Percentiles rank a stretch among this genome's conserved stretches.
Evolutionary conservation across 768 basidiomycete genomes (phyloP).

Genomic region (Lactarius deliciosus): DNA sequence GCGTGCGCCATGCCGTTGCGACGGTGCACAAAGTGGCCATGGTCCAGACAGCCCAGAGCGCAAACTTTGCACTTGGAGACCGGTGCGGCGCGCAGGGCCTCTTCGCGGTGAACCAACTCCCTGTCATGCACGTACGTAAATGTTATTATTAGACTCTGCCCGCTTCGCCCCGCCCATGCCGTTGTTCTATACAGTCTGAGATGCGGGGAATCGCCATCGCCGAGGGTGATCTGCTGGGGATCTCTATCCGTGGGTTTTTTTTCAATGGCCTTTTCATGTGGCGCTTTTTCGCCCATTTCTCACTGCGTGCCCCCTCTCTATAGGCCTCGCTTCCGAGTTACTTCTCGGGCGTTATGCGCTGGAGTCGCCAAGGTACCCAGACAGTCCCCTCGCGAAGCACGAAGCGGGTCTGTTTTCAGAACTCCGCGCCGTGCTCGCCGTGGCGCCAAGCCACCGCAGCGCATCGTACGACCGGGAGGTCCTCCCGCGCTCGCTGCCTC

Average conservation of each 20-base stretch:
- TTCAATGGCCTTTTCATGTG: background rate
- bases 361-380: conserved; percentile 44
- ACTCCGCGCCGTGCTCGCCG: conserved; percentile 24
- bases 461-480: conserved; percentile 51
- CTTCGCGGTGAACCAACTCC: conserved; percentile 63
- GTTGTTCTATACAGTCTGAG: conserved; percentile 22
- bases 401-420: conserved; percentile 38
- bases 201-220: conserved; percentile 40
- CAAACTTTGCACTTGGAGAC: conserved; percentile 54
- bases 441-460: conserved; percentile 43
- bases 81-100: conserved; percentile 67
- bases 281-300: conserved; percentile 32
- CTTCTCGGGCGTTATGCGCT: conserved; percentile 53
- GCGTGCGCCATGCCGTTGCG: conserved; percentile 54
- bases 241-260: conserved; percentile 48
- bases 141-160: conserved; percentile 26
- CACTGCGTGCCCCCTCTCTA: background rate
- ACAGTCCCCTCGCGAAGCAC: conserved; percentile 56
- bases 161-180: conserved; percentile 34
- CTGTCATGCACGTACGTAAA: conserved; percentile 48
- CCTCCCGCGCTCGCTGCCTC: conserved; percentile 53
- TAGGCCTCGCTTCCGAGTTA: conserved; percentile 58
- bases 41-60: conserved; percentile 53
- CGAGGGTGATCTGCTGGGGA: conserved; percentile 53
- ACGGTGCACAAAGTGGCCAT: conserved; percentile 57